These are phyloP conservation scores for Glycyrrhiza uralensis DNA, from an alignment of 306 rosid genomes.

Conservation along the genomic window DNA sequence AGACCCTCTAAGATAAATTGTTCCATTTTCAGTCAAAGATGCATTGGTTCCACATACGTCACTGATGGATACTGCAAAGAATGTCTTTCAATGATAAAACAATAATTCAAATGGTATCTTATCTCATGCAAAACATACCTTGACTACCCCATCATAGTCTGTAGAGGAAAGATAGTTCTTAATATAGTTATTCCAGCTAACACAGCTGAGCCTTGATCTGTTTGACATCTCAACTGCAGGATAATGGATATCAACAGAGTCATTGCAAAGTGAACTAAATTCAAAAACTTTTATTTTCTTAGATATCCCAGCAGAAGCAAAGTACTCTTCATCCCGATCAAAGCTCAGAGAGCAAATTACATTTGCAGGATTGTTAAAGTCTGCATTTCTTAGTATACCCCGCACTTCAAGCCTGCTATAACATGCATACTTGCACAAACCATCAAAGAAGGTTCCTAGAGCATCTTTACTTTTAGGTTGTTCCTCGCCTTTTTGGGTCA, in stretches of 20 bases:
- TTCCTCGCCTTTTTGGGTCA: conserved; percentile 43
- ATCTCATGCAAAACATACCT: conserved; percentile 51
- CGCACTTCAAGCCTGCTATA: conserved; percentile 79
- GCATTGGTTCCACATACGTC: neutral
- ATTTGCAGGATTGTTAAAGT: conserved; percentile 68
- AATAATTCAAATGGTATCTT: conserved; percentile 11
- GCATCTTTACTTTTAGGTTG: conserved; percentile 42
- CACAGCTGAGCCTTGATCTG: conserved; percentile 77
- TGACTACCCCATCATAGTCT: conserved; percentile 83
- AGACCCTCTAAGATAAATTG: neutral
- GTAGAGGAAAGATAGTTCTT: conserved; percentile 93
- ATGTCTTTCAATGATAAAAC: conserved; percentile 10
- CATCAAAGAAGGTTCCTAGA: conserved; percentile 76
- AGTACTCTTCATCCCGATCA: conserved; percentile 88
- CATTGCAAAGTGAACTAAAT: conserved; percentile 64
- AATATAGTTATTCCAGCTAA: conserved; percentile 93
- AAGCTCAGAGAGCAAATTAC: conserved; percentile 88
- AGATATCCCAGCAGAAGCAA: conserved; percentile 92
- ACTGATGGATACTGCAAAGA: conserved; percentile 19
- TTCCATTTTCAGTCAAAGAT: conserved; percentile 11
- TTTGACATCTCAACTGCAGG: conserved; percentile 84
- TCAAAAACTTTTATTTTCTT: conserved; percentile 86
- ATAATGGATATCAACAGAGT: conserved; percentile 84
- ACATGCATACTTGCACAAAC: conserved; percentile 90
- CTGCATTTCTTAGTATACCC: conserved; percentile 79